Percentiles rank a stretch among this genome's conserved stretches.
Conservation (phyloP, 2,329 filamentous ascomycete species). For the Raffaelea albimanens region DNA sequence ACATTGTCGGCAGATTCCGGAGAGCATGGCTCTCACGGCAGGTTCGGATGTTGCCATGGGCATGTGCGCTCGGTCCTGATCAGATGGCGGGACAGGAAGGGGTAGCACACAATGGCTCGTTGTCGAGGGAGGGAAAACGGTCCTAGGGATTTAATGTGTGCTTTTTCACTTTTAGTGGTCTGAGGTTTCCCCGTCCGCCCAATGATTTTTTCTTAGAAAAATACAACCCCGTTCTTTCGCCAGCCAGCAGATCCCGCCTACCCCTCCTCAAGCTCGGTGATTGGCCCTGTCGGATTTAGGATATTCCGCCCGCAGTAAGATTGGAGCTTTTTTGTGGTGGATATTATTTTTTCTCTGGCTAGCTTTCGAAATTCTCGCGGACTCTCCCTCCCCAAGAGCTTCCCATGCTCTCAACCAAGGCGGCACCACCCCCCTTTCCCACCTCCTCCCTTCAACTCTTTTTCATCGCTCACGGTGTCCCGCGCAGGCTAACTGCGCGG, state of each 20-base stretch:
- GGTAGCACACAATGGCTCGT: not conserved
- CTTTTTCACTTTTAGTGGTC: too few species aligned
- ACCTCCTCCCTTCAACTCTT: not conserved
- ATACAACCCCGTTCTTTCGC: too few species aligned
- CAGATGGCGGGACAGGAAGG: too few species aligned
- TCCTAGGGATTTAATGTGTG: too few species aligned
- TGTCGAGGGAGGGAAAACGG: not conserved
- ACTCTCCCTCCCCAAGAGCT: not conserved
- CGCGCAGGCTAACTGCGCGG: slow-evolving; percentile 39
- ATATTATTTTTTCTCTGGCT: not conserved
- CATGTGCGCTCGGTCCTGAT: not conserved
- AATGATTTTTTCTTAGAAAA: too few species aligned
- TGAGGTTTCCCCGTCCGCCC: too few species aligned
- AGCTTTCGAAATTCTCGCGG: not conserved
- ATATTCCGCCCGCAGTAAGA: slow-evolving; percentile 9
- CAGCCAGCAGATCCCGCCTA: too few species aligned
- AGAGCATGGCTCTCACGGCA: slow-evolving; percentile 15
- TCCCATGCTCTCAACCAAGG: not conserved
- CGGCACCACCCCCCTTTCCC: not conserved
- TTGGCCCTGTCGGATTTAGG: slow-evolving; percentile 8
- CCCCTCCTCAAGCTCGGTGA: slow-evolving; percentile 7
- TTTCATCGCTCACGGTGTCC: slow-evolving; percentile 15
- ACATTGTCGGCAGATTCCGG: slow-evolving; percentile 16
- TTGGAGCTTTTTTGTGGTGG: slow-evolving; percentile 7
- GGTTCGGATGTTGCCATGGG: slow-evolving; percentile 14